Base-by-base conservation (phyloP, 228 moss, liverwort and hornwort genomes). In the Sphagnum fallax region DNA sequence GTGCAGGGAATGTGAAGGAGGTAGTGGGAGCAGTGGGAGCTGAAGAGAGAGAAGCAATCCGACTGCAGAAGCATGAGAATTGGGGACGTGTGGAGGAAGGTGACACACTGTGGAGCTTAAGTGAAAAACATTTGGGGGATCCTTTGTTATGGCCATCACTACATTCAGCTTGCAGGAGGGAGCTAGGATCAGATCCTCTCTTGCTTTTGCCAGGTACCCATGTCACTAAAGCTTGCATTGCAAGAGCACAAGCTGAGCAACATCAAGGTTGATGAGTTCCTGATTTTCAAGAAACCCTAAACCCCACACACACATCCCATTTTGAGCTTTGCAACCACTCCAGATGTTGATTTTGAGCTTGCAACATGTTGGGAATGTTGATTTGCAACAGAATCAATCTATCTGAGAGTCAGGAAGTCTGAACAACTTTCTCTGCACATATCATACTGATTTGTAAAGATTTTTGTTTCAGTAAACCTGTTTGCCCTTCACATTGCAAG, bases 51-150 rank as follows among this genome's bases (percentile, higher is more conserved):
- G 82, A 82, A 64, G 88, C 88, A 5, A 77, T 80, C 48, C 67
- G 66, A 62, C 69, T 88, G 48, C 70, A 88, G 70, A 82, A 68
- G 77, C 69, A 76, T 47, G 88, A 88, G 51, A 67, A 18, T 6
- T 88, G 88, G 88, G 88, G 88, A 11, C 51, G 88, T n/a, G 88
- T 88, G 1, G 88, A 84, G 67, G 88, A 88, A 8, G 88, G 88
- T 70, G 88, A 88, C 74, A 88, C 88, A 14, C 70, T 88, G 6
- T 88, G 88, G 88, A 76, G 81, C 64, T 78, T 88, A 75, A 84
- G 84, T 65, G 84, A 82, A 71, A 80, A 66, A 69, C 70, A 82
- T 68, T 84, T 88, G 50, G 88, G 88, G 4, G 88, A 88, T 63
- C 62, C 75, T 4, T 63, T 49, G 5, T 73, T 75, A 51, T 88